A percentile compares a stretch with the other conserved stretches of the same genome.
These are phyloP conservation scores for Phycomyces nitens DNA, from an alignment of 192 early-diverging fungal species.

Conservation along the genomic window DNA sequence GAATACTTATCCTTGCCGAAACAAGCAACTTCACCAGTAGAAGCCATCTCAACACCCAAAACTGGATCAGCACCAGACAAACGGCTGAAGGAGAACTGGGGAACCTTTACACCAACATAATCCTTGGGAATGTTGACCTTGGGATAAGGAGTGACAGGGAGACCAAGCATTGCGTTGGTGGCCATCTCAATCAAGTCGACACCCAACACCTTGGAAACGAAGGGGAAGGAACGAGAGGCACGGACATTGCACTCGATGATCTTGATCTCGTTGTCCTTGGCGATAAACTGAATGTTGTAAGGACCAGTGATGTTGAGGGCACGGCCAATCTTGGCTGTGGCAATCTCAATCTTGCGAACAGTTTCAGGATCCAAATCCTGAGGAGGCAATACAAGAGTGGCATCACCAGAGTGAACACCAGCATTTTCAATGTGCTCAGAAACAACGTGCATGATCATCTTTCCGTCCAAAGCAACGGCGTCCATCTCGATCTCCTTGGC, in stretches of 20 bases:
- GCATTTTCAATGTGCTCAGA: conserved; percentile 99
- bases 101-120: conserved; percentile 96
- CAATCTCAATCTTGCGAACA: conserved; percentile 86
- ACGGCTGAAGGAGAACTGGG: conserved; percentile 96
- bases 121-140: conserved; percentile 64
- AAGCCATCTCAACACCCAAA: conserved; percentile 99
- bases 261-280: conserved; percentile 99
- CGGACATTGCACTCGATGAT: conserved; percentile 99
- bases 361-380: conserved; percentile 94
- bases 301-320: conserved; percentile 95
- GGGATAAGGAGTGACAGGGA: conserved; percentile 81
- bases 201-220: conserved; percentile 95
- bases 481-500: conserved; percentile 99
- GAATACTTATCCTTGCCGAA: conserved; percentile 98
- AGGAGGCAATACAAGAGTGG: conserved; percentile 91
- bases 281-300: conserved; percentile 99
- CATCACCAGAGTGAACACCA: conserved; percentile 98
- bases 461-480: conserved; percentile 91
- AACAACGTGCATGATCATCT: conserved; percentile 89
- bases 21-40: conserved; percentile 98
- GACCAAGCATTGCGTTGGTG: conserved; percentile 86
- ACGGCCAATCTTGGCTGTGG: conserved; percentile 89
- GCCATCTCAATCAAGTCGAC: conserved; percentile 97
- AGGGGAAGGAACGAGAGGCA: conserved; percentile 95
- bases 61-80: conserved; percentile 95